Conservation (phyloP, 805 yeast genomes). For the Kuraishia borneana region DNA sequence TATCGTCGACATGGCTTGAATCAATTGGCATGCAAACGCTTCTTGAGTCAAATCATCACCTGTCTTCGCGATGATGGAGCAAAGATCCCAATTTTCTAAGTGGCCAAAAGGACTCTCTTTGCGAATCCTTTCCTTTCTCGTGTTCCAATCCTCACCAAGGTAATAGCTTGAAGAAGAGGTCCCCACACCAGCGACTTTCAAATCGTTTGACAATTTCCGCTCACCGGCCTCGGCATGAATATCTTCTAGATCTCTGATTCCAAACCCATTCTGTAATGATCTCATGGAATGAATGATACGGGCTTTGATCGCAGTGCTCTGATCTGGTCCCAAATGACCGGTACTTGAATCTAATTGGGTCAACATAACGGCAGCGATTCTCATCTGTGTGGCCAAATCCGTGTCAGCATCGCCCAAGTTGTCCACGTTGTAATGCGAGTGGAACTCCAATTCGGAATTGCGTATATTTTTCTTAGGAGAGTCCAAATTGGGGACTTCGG, state of each 20-base stretch:
- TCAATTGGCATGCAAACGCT: slow-evolving; percentile 93
- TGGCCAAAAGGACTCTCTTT: slow-evolving; percentile 75
- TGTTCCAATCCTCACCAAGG: slow-evolving; percentile 87
- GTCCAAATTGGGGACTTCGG: slow-evolving; percentile 26
- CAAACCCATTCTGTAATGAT: slow-evolving; percentile 58
- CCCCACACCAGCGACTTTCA: slow-evolving; percentile 68
- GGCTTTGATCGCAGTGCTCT: slow-evolving; percentile 56
- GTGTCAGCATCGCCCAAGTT: slow-evolving; percentile 18
- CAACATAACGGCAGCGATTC: slow-evolving; percentile 92
- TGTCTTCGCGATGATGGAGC: slow-evolving; percentile 92
- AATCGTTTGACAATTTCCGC: slow-evolving; percentile 83
- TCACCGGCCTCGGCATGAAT: slow-evolving; percentile 74
- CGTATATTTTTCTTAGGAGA: slow-evolving; percentile 6
- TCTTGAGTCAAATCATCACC: slow-evolving; percentile 95
- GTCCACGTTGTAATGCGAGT: slow-evolving; percentile 10
- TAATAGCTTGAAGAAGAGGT: slow-evolving; percentile 28
- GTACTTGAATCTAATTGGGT: slow-evolving; percentile 71
- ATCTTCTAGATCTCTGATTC: slow-evolving; percentile 36
- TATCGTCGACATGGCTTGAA: slow-evolving; percentile 73
- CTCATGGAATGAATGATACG: slow-evolving; percentile 67
- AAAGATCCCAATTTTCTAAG: slow-evolving; percentile 84
- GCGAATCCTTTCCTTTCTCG: slow-evolving; percentile 73
- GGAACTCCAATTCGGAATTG: slow-evolving; percentile 15
- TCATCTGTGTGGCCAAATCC: slow-evolving; percentile 80
- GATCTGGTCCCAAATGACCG: slow-evolving; percentile 40